Evolutionary conservation across 306 rosid species (phyloP), one percentile per base, ranked within the genome.

Genomic region (Boehmeria nivea): DNA sequence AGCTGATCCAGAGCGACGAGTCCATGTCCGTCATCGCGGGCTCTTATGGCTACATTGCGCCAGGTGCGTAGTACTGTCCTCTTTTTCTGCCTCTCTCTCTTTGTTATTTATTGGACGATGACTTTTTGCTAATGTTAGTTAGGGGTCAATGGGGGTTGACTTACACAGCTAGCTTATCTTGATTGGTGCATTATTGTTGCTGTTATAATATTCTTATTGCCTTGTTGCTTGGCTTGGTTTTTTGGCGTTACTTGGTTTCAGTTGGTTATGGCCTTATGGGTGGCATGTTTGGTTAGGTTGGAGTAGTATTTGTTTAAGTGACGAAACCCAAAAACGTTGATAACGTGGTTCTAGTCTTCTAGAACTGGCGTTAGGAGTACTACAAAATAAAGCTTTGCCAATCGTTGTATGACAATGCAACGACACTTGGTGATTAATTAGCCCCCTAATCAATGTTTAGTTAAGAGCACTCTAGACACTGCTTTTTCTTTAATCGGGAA

Each of bases 21-120:
- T 82, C 96, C n/a, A 87, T 87, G 99, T 91, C 99, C 0, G 96
- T 91, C 8, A 91, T 91, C 37, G 96, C 96, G 11, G 99, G 99
- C 10, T 87, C 99, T 1, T 87, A 91, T 7, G 99, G 99, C 49
- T 91, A 91, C 76, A 91, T 91, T 62, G 99, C 99, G 7, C 99
- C 99, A 65, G 99, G 99, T 87, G 18, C 14, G 54, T 59, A n/a
- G n/a, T n/a, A n/a, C n/a, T n/a, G n/a, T 62, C 20, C 8, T 9
- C 1, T 1, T 27, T 39, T n/a, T 18, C 0, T 16, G 0, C n/a
- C 28, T 12, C 12, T 33, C 23, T 12, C 2, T 9, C 6, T 25
- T 53, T 6, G 0, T n/a, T 16, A 2, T 12, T 22, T 13, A 1
- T 22, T 50, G 1, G 15, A 8, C 9, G 14, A 48, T 11, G 5